Percentiles rank a stretch among this genome's conserved stretches.
These are phyloP conservation scores for Botrytis paeoniae DNA, from an alignment of 2,329 filamentous ascomycete genomes.

Conservation along the genomic window DNA sequence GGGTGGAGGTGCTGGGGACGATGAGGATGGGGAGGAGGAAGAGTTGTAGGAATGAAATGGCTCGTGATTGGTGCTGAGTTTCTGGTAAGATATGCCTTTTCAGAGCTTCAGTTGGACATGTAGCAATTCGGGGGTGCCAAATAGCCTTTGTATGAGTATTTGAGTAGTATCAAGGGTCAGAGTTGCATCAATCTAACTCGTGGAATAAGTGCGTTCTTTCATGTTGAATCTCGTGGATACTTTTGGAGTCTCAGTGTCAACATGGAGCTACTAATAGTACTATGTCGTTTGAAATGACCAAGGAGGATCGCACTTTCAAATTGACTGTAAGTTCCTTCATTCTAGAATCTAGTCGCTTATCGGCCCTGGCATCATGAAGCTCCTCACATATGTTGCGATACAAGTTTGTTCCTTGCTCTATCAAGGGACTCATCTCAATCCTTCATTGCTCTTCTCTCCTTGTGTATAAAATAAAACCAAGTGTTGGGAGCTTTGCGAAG, in stretches of 20 bases:
- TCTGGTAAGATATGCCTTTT: not conserved
- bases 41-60: conserved; percentile 2
- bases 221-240: not conserved
- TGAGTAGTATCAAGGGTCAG: not conserved
- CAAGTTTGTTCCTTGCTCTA: not conserved
- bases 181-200: not conserved
- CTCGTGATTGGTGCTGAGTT: not conserved
- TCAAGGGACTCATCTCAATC: not conserved
- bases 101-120: not conserved
- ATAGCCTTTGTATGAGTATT: not conserved
- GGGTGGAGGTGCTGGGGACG: conserved; percentile 28
- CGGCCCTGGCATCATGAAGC: not conserved
- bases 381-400: not conserved
- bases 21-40: conserved; percentile 24
- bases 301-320: no score
- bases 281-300: not conserved
- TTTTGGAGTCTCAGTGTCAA: not conserved
- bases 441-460: not conserved
- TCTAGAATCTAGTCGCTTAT: no score
- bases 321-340: not conserved
- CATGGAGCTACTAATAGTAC: not conserved
- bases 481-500: not conserved
- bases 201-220: no score
- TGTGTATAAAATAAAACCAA: not conserved
- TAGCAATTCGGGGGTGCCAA: not conserved